These are phyloP conservation scores for Fusarium sp. DNA, from an alignment of 2,329 filamentous ascomycete species.

Conservation along the genomic window DNA sequence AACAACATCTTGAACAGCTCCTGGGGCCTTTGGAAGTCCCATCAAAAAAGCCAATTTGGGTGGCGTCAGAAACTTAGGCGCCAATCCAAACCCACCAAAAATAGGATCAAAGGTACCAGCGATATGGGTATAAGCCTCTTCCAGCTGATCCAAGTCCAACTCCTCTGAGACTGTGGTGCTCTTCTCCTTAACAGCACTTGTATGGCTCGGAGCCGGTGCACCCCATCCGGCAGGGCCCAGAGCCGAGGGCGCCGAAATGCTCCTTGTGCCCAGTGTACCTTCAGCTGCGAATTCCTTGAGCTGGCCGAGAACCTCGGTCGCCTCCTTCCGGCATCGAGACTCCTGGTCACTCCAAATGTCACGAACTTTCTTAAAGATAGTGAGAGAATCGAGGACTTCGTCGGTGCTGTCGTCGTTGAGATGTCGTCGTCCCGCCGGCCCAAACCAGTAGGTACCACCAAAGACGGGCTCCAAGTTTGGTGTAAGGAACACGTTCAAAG, in stretches of 20 bases:
- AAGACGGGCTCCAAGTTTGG: conserved; percentile 94
- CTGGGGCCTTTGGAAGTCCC: conserved; percentile 77
- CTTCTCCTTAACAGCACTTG: conserved; percentile 40
- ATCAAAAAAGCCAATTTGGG: conserved; percentile 87
- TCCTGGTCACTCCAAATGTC: conserved; percentile 86
- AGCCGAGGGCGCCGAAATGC: conserved; percentile 50
- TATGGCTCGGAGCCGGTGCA: conserved; percentile 49
- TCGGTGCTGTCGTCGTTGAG: conserved; percentile 58
- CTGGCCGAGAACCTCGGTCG: conserved; percentile 83
- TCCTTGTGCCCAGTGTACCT: conserved; percentile 73
- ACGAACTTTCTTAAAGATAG: conserved; percentile 83
- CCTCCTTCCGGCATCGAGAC: conserved; percentile 83
- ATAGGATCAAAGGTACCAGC: conserved; percentile 81
- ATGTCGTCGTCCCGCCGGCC: conserved; percentile 71
- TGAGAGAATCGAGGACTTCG: conserved; percentile 82
- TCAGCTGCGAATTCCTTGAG: conserved; percentile 90
- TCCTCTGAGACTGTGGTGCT: conserved; percentile 68
- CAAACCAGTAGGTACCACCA: conserved; percentile 96
- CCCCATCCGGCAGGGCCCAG: conserved; percentile 51
- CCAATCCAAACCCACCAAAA: conserved; percentile 83
- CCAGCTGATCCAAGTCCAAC: conserved; percentile 89
- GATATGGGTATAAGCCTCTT: conserved; percentile 89
- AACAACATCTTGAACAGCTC: conserved; percentile 85
- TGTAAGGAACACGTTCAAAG: conserved; percentile 95
- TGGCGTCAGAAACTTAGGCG: conserved; percentile 92